A percentile compares a stretch with the other conserved stretches of the same genome.
These are phyloP conservation scores for Paratinospora sagittata DNA, from an alignment of 164 flowering plant species.

Conservation along the genomic window DNA sequence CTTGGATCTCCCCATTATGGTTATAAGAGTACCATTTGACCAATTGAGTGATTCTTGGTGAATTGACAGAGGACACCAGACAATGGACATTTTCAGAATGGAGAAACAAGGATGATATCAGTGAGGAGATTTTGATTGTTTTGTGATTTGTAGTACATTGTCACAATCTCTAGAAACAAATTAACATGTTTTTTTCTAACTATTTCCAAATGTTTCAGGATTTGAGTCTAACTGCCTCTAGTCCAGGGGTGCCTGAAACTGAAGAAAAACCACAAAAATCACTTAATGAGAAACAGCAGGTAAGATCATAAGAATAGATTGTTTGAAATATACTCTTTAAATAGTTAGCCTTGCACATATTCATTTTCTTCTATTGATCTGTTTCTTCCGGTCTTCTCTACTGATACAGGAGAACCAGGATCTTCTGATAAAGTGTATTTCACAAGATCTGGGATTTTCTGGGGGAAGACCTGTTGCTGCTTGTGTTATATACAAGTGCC, in stretches of 20 bases:
- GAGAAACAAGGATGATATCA: constrained; percentile 45
- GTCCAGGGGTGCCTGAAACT: constrained; percentile 57
- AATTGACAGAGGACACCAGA: constrained; percentile 74
- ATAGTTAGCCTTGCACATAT: background rate
- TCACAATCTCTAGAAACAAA: background rate
- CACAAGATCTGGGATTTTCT: constrained; percentile 85
- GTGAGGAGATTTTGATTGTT: constrained; percentile 42
- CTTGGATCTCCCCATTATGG: background rate
- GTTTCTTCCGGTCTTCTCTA: background rate
- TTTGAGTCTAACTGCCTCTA: constrained; percentile 34
- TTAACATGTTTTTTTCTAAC: constrained; percentile 7
- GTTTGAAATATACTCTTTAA: background rate
- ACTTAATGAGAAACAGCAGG: constrained; percentile 92
- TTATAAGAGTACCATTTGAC: constrained; percentile 1
- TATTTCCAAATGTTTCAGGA: constrained; percentile 37
- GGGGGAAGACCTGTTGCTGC: constrained; percentile 89
- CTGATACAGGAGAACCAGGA: constrained; percentile 87
- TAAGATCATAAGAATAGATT: constrained; percentile 11
- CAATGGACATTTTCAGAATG: constrained; percentile 60
- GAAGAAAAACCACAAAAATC: constrained; percentile 89
- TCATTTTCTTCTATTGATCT: background rate
- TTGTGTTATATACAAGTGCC: constrained; percentile 87
- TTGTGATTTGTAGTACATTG: background rate
- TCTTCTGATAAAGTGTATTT: constrained; percentile 72
- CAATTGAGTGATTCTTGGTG: constrained; percentile 12